These are phyloP conservation scores for Plasmodium coatneyi DNA, from an alignment of 169 alveolate genomes.

Conservation along the genomic window DNA sequence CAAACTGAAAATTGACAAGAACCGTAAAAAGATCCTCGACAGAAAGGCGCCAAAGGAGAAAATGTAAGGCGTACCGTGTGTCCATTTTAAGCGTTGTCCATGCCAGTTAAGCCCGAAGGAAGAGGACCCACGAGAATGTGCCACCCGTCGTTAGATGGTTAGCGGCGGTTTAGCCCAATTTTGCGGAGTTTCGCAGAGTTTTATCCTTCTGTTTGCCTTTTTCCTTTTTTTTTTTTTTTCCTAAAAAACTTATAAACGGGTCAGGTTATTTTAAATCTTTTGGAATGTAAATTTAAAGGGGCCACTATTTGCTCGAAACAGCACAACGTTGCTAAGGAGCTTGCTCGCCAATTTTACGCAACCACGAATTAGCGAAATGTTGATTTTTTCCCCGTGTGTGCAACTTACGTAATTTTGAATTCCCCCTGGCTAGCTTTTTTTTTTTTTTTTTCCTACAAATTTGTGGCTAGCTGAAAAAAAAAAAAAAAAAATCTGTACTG, in stretches of 20 bases:
- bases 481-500: constrained; percentile 25
- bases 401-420: neutral
- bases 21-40: constrained; percentile 93
- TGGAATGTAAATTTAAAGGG: neutral
- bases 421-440: neutral
- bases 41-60: constrained; percentile 88
- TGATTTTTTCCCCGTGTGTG: neutral
- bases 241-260: neutral
- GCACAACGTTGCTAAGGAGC: neutral
- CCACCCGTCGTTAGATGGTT: neutral
- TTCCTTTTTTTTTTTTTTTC: neutral
- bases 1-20: constrained; percentile 94
- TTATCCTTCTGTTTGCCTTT: neutral
- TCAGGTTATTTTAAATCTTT: neutral
- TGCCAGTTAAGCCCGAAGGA: neutral
- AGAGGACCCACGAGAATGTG: neutral
- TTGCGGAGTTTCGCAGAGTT: neutral
- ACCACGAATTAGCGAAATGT: neutral
- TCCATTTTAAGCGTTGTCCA: neutral
- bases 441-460: neutral
- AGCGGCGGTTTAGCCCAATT: neutral
- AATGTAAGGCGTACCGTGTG: neutral
- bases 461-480: neutral
- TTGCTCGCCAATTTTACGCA: neutral
- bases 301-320: neutral